phyloP scores from a whole-genome alignment of 805 yeast species.

The Peterozyma toletana region DNA sequence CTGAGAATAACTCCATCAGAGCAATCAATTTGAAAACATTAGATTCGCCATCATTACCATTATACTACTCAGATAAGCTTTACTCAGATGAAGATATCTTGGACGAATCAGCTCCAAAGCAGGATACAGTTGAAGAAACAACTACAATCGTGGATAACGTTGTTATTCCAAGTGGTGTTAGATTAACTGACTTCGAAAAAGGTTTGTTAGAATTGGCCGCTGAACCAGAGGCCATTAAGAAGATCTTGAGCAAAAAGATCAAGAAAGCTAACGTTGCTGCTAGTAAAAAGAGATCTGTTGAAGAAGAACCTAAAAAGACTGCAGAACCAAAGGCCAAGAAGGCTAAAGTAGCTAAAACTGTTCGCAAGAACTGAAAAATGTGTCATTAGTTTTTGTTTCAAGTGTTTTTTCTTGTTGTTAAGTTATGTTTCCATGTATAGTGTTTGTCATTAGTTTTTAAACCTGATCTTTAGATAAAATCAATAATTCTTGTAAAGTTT shows the following conservation, averaged over 20 bases:
- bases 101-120: constrained; percentile 18
- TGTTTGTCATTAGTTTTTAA: no score
- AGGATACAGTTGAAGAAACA: constrained; percentile 17
- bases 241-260: constrained; percentile 53
- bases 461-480: no score
- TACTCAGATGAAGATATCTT: constrained; percentile 42
- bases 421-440: no score
- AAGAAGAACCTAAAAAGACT: constrained; percentile 6
- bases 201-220: constrained; percentile 78
- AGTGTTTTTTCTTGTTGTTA: no score
- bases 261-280: constrained; percentile 23
- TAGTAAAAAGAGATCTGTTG: constrained; percentile 11
- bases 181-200: constrained; percentile 57
- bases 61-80: constrained; percentile 59
- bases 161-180: constrained; percentile 28
- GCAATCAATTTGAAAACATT: constrained; percentile 59
- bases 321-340: constrained; percentile 7
- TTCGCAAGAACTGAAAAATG: no score
- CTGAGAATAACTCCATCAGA: constrained; percentile 36
- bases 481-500: no score
- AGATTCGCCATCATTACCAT: constrained; percentile 77
- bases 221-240: constrained; percentile 59
- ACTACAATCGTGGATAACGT: constrained; percentile 17
- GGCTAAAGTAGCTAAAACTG: not conserved
- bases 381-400: no score